Evolutionary conservation across 1,284 basidiomycete species (phyloP), one percentile per base, ranked within the genome.

Genomic region (Trichosporon sp.): DNA sequence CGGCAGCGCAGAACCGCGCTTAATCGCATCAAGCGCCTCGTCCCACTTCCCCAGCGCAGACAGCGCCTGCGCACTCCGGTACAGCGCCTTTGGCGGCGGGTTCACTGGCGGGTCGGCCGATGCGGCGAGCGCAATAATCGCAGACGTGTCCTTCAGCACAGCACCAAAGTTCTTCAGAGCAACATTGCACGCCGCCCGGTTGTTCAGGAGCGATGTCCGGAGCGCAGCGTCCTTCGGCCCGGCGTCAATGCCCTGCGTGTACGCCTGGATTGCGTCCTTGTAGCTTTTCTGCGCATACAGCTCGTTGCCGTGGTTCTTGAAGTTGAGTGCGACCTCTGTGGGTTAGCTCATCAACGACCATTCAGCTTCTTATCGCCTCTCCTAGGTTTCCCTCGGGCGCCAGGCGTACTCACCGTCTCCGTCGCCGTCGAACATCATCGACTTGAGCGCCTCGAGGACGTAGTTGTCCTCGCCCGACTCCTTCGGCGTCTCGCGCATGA

Each of bases 251-350:
- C 91, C 96, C 78, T 96, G 92, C 0, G 90, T 90, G 81, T 98
- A 99, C 79, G 98, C 98, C 0, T 89, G 88, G 11, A 90, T 74
- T 1, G 96, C 96, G 80, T 99, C 95, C 32, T 90, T 87, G 82
- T 89, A 92, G 62, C 92, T 88, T 79, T 92, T 93, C 25, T 90
- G 90, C 72, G 89, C 89, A 84, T 92, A 98, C 77, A 97, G 94
- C 68, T 95, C 92, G 80, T 98, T 98, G 2, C 94, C 96, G 81
- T 98, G 93, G 66, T 92, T 88, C 82, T 98, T 98, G 84, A 98
- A 98, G 80, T 92, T 95, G 72, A 88, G 86, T 0, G 95, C 93
- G 74, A 93, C 86, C 81, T 99, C 96, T 96, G 75, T 12, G 23
- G 6, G 68, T 72, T 13, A 72, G 71, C 51, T 7, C n/a, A 47